Evolutionary conservation across 2,329 filamentous ascomycete genomes (phyloP), one percentile per base, ranked within the genome.

Genomic region (Penicillium occitanis): DNA sequence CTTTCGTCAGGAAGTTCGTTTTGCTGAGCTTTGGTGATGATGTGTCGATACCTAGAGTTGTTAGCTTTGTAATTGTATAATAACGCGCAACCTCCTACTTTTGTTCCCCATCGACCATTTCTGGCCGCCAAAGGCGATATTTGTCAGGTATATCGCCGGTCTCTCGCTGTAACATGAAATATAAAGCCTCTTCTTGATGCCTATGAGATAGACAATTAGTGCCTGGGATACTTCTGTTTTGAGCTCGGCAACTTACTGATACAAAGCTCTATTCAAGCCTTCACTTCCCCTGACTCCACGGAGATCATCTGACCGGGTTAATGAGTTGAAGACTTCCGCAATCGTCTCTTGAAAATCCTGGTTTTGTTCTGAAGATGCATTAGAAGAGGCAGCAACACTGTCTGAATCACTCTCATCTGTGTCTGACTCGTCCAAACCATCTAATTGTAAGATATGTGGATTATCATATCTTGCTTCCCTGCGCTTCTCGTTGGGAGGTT

Each of bases 1-100:
- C 68, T 75, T 57, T 78, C 75, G 22, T 57, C 28, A 11, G 69
- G 66, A 5, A 61, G 25, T 7, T 25, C 61, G 61, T 69, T 66
- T 68, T 25, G 68, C 51, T 67, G 74, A 0, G 69, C 71, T 14
- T 75, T 78, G 3, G 81, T 83, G 65, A 84, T 78, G 17, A 68
- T 69, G 66, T 83, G 80, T 0, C 74, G 73, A 61, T 77, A 82
- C 19, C 73, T 75, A 17, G 25, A 50, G 5, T 4, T 33, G 17
- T 33, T 22, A 48, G 28, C 25, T 22, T 50, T 61, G 10, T 19
- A 25, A 22, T n/a, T 8, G 14, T 44, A 55, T 11, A 48, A n/a
- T 60, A 33, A 35, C 13, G 30, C 19, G 7, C 17, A n/a, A 8
- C 48, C 25, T 65, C 65, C 13, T 68, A 76, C 71, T 71, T 71